Conservation (phyloP, 2,329 filamentous ascomycete genomes). For the Exophiala mesophila region DNA sequence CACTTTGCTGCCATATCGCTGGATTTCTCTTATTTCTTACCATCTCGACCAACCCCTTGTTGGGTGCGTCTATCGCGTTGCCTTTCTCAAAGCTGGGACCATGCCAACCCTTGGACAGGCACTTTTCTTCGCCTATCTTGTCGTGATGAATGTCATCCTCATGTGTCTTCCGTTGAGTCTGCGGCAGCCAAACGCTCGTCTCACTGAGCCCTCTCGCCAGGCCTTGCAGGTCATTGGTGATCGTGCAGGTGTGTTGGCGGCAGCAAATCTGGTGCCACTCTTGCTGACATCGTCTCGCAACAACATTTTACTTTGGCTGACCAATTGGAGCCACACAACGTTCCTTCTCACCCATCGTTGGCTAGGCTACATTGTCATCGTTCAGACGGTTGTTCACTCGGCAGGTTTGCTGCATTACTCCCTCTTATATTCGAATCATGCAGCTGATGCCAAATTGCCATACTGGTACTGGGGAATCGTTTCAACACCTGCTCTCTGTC, state of each 20-base stretch:
- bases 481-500: constrained; percentile 28
- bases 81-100: constrained; percentile 1
- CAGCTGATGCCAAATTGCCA: constrained; percentile 19
- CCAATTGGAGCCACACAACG: constrained; percentile 36
- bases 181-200: background rate
- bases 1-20: background rate
- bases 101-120: constrained; percentile 3
- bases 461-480: constrained; percentile 38
- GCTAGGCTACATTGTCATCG: constrained; percentile 26
- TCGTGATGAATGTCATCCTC: background rate
- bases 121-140: background rate
- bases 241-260: constrained; percentile 32
- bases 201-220: background rate
- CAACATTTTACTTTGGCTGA: constrained; percentile 36
- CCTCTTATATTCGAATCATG: constrained; percentile 23
- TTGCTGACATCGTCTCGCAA: constrained; percentile 35
- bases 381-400: constrained; percentile 30
- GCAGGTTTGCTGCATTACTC: constrained; percentile 18
- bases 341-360: constrained; percentile 36
- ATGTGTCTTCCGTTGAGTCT: background rate
- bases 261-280: constrained; percentile 29
- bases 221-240: constrained; percentile 1
- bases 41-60: background rate
- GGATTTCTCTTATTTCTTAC: background rate
- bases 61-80: background rate